Conservation (phyloP, 2,329 filamentous ascomycete genomes). For the Chaetoscypha palmicola region DNA sequence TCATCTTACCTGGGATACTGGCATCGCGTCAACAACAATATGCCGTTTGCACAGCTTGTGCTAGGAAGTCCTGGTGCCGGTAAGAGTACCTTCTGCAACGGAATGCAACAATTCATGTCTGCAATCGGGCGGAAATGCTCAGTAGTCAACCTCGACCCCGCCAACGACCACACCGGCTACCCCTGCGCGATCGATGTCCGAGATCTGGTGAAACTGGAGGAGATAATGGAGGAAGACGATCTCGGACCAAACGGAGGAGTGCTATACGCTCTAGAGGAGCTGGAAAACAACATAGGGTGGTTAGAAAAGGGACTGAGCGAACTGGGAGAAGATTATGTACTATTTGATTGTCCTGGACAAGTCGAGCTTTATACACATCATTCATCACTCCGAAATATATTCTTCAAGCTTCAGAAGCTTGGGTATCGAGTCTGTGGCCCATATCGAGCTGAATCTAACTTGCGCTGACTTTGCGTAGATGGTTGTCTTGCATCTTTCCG, state of each 20-base stretch:
- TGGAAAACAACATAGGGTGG: conserved; percentile 93
- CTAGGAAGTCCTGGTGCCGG: conserved; percentile 92
- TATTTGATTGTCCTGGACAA: conserved; percentile 96
- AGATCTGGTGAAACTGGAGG: conserved; percentile 79
- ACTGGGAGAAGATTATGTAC: conserved; percentile 80
- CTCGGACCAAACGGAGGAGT: conserved; percentile 90
- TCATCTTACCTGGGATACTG: neutral
- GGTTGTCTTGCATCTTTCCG: conserved; percentile 86
- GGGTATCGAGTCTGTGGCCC: conserved; percentile 71
- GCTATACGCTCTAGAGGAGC: conserved; percentile 87
- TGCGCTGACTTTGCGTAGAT: conserved; percentile 50
- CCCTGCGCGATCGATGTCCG: conserved; percentile 86
- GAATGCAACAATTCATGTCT: conserved; percentile 96
- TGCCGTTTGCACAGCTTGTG: conserved; percentile 51
- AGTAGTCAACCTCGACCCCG: conserved; percentile 92
- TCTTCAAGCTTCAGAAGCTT: conserved; percentile 81
- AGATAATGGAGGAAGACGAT: conserved; percentile 87
- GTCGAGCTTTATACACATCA: conserved; percentile 97
- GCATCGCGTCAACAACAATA: conserved; percentile 9
- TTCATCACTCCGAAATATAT: conserved; percentile 82
- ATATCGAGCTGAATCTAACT: neutral
- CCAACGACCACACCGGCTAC: conserved; percentile 89
- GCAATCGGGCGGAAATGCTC: conserved; percentile 93
- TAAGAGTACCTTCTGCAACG: conserved; percentile 98
- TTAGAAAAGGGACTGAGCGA: conserved; percentile 72